phyloP scores from a whole-genome alignment of 192 early-diverging fungal genomes.

The Phycomyces nitens region DNA sequence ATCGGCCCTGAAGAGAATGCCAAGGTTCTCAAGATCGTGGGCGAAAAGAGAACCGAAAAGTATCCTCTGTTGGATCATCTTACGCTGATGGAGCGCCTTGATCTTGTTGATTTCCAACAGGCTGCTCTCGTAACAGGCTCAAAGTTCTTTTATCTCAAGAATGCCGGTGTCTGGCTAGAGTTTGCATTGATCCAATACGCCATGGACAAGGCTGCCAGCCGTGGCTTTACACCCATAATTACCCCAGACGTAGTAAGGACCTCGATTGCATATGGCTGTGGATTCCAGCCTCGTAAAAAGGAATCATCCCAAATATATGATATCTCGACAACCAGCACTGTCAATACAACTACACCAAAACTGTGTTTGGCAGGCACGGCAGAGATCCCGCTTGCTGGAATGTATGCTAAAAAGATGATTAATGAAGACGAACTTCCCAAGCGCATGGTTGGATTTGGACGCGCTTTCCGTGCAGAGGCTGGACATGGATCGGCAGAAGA shows the following conservation, averaged over 20 bases:
- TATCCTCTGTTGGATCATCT: constrained; percentile 62
- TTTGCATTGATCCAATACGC: constrained; percentile 85
- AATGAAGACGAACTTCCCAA: constrained; percentile 59
- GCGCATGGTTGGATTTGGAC: constrained; percentile 75
- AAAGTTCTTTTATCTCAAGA: constrained; percentile 84
- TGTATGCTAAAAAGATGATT: constrained; percentile 69
- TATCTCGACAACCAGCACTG: constrained; percentile 39
- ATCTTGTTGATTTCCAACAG: constrained; percentile 77
- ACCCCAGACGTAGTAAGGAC: constrained; percentile 82
- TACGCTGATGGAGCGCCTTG: constrained; percentile 58
- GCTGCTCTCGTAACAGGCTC: constrained; percentile 77
- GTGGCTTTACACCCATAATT: constrained; percentile 75
- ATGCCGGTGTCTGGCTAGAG: constrained; percentile 84
- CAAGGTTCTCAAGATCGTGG: constrained; percentile 46
- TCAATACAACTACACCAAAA: constrained; percentile 45
- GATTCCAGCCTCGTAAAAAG: constrained; percentile 77
- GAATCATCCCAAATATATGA: constrained; percentile 88
- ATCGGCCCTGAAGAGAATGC: constrained; percentile 74
- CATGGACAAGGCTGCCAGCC: constrained; percentile 62
- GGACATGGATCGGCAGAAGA: constrained; percentile 80
- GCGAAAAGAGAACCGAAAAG: constrained; percentile 30
- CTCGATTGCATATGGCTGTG: constrained; percentile 80
- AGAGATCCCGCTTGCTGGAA: constrained; percentile 88
- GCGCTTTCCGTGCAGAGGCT: constrained; percentile 90
- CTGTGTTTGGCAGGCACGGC: constrained; percentile 84